Base-by-base conservation (phyloP, 2,329 filamentous ascomycete species). In the Venturiaceae sp. region DNA sequence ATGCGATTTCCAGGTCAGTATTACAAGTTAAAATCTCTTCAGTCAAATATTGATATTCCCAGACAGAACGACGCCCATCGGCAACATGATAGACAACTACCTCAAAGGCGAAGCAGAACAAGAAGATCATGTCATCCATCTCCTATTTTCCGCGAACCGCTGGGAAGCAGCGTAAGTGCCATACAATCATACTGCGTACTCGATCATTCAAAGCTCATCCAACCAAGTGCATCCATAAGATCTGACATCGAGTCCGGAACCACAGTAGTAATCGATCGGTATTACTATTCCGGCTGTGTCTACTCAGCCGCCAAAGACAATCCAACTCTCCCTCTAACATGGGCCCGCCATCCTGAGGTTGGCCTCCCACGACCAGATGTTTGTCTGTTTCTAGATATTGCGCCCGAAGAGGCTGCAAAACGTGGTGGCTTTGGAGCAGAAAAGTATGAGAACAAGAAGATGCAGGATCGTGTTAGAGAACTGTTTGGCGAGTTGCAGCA, bases 221-320 rank as follows among this genome's bases (percentile, higher is more conserved):
- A 16, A 8, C 16, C 5, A 16, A 55, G 71, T 11, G 59, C 67
- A 7, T 66, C 66, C 1, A 77, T 78, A 32, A 64, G 67, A 61
- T 54, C 65, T 23, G 68, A 69, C 6, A 76, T 96, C 5, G 74
- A 77, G 0, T 71, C 77, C 1, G 92, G 92, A 8, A 85, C 80
- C 21, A 94, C 84, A 0, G 80, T 99, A 33, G 78, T 99, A 39
- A 85, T 92, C 64, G 94, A 99, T 72, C 85, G 94, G 53, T 99
- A 97, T 75, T 95, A 95, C 70, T 92, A 96, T 76, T 94, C 88
- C 21, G 94, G 94, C 57, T 88, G 92, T 59, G 90, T 96, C 54
- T 99, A 97, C 75, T 90, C 86, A 26, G 90, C 90, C 0, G 92
- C 94, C 3, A 97, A 97, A 69, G 78, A 83, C 47, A 90, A 89